Percentiles rank a stretch among this genome's conserved stretches.
Conservation (phyloP, 2,329 filamentous ascomycete genomes). For the Biscogniauxia sp. region DNA sequence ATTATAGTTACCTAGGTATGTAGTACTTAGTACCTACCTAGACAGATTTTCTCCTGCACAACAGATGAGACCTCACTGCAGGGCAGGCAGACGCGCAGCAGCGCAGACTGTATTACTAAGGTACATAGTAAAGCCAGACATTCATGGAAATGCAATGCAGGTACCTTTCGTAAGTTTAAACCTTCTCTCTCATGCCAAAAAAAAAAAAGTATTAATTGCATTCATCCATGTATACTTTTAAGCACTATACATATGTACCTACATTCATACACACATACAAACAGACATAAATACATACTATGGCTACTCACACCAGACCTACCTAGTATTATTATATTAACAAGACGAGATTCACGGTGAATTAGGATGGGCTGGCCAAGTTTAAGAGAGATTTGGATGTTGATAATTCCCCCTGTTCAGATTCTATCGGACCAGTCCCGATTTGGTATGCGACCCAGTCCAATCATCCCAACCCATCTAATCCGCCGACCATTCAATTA, state of each 20-base stretch:
- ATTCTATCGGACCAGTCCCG: slow-evolving; percentile 14
- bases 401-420: slow-evolving; percentile 19
- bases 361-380: not conserved
- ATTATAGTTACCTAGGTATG: not conserved
- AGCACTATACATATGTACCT: not conserved
- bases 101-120: not conserved
- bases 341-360: not conserved
- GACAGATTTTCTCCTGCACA: not conserved
- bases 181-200: too few relatives aligned
- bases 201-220: too few relatives aligned
- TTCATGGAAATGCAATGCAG: not conserved
- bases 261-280: not conserved
- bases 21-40: too few relatives aligned
- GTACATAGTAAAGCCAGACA: not conserved
- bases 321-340: not conserved
- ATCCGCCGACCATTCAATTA: slow-evolving; percentile 9
- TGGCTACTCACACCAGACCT: too few relatives aligned
- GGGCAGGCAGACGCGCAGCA: not conserved
- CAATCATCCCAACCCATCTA: slow-evolving; percentile 13
- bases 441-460: slow-evolving; percentile 4
- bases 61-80: not conserved
- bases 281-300: too few relatives aligned
- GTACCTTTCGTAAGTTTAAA: too few relatives aligned
- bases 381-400: slow-evolving; percentile 12
- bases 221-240: too few relatives aligned